Evolutionary conservation across 257 asterid species (phyloP).

Genomic region (Nicotiana paniculata): DNA sequence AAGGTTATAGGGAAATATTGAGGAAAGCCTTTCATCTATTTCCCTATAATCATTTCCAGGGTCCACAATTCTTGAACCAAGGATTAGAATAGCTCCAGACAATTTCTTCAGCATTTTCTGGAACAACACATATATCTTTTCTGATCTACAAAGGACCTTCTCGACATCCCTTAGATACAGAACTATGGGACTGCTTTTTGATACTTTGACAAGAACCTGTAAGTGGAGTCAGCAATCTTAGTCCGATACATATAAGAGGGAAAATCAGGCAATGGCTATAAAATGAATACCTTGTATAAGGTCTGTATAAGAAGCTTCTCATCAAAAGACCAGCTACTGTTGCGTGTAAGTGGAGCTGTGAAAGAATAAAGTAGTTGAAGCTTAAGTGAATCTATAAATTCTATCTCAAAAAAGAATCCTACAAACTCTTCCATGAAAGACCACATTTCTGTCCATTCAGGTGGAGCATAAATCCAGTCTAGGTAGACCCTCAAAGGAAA

Average conservation of each 20-base stretch:
- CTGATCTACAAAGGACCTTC: constrained; percentile 51
- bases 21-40: constrained; percentile 58
- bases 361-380: background rate
- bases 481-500: background rate
- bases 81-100: constrained; percentile 66
- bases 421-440: background rate
- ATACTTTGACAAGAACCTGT: constrained; percentile 63
- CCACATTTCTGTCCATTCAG: background rate
- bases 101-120: constrained; percentile 75
- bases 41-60: constrained; percentile 40
- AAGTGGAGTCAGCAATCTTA: background rate
- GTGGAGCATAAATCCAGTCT: background rate
- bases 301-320: constrained; percentile 72
- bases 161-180: constrained; percentile 82
- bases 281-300: constrained; percentile 57
- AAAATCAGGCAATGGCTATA: background rate
- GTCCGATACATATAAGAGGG: background rate
- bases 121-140: constrained; percentile 47
- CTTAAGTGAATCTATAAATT: background rate
- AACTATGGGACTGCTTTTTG: constrained; percentile 53
- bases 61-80: constrained; percentile 64
- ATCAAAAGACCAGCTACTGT: constrained; percentile 74
- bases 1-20: constrained; percentile 70
- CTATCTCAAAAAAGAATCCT: background rate
- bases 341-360: constrained; percentile 56